Base-by-base conservation (phyloP, 345 rosid genomes). In the Reutealis trisperma region DNA sequence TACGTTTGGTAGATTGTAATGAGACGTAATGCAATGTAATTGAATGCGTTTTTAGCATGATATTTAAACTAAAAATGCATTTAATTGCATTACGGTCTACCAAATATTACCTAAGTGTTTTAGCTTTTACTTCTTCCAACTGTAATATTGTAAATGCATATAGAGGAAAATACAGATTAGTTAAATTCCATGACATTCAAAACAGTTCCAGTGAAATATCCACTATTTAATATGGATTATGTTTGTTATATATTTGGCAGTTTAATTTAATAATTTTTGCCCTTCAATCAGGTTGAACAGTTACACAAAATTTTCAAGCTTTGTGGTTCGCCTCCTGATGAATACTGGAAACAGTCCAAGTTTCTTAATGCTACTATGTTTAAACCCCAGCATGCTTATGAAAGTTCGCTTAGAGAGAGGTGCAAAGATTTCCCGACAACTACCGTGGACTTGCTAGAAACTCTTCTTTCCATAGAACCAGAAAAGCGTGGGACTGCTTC, bases 301-400 rank as follows among this genome's bases (percentile, higher is more conserved):
- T 77, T 92, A 60, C 94, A 92, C 84, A 92, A 92, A 75, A 88
- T 90, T 45, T 92, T 90, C 78, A 90, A 83, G 81, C 92, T 90
- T 76, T 90, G 89, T 54, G 97, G 97, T 59, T 88, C 94, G n/a
- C 97, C 94, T 59, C 78, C 85, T 22, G 97, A 90, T 62, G 89
- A 86, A 34, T 90, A 79, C 60, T 92, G 97, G 97, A 86, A 84
- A 65, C 89, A 82, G 78, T 70, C 71, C 63, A 87, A 82, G 75
- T 84, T 89, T 78, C 90, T 93, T 70, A 90, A 88, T 75, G 87
- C 87, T 9, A 83, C 88, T 42, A 85, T 88, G 92, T 92, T 89
- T 77, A 87, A 79, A 75, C 88, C 92, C 62, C 97, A 92, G 51
- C 87, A 88, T 80, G 67, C 74, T 32, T 92, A 90, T 49, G 85